Conservation (phyloP, 2,329 filamentous ascomycete species). For the Penicillium expansum region DNA sequence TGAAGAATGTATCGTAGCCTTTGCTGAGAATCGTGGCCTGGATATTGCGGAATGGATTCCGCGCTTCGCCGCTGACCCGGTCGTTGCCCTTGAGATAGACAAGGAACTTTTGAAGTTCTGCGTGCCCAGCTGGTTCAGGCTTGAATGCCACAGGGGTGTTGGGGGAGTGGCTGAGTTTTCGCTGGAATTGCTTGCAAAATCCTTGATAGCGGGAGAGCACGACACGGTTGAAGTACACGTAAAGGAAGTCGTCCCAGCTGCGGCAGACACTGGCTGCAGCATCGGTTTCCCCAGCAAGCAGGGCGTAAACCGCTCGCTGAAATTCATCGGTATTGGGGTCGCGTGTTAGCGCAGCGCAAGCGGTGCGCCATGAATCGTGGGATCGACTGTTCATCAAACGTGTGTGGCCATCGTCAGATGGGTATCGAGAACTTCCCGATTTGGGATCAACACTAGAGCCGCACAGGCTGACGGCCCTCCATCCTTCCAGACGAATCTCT, state of each 20-base stretch:
- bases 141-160: slow-evolving; percentile 54
- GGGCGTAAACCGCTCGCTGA: slow-evolving; percentile 84
- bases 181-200: slow-evolving; percentile 53
- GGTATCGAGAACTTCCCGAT: slow-evolving; percentile 28
- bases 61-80: slow-evolving; percentile 38
- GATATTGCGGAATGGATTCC: slow-evolving; percentile 46
- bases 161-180: slow-evolving; percentile 52
- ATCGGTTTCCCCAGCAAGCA: slow-evolving; percentile 79
- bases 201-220: slow-evolving; percentile 75
- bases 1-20: slow-evolving; percentile 43
- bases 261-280: slow-evolving; percentile 74
- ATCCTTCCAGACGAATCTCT: slow-evolving; percentile 77
- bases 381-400: slow-evolving; percentile 44
- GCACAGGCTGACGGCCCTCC: slow-evolving; percentile 81
- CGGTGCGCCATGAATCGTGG: slow-evolving; percentile 39
- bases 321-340: slow-evolving; percentile 70
- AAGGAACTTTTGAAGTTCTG: slow-evolving; percentile 40
- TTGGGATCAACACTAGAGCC: slow-evolving; percentile 47
- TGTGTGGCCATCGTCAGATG: slow-evolving; percentile 37
- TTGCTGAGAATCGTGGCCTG: slow-evolving; percentile 45
- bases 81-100: slow-evolving; percentile 37
- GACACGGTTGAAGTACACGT: slow-evolving; percentile 83
- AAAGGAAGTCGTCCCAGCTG: slow-evolving; percentile 83
- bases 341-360: slow-evolving; percentile 49
- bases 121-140: slow-evolving; percentile 53